Base-by-base conservation (phyloP, 1,139 yeast species). In the Arxiozyma telluris region DNA sequence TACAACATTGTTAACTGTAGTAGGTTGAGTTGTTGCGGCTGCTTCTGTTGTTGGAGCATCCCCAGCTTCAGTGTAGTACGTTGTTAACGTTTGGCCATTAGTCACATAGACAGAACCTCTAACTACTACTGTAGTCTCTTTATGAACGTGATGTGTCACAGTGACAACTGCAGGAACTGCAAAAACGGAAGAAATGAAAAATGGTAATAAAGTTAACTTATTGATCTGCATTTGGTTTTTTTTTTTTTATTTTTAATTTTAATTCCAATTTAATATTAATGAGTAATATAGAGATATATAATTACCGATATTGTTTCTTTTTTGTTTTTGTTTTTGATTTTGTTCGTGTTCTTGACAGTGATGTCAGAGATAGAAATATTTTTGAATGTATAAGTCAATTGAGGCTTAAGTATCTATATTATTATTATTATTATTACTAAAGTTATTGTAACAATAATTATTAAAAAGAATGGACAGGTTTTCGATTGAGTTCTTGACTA, bases 131-230 rank as follows among this genome's bases (percentile, higher is more conserved):
- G 65, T 60, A 41, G 60, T 61, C 25, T 58, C 57, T 22, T 56
- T 51, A 47, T 64, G 66, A 21, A 59, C 65, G 50, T 64, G 66
- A 49, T 64, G 60, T 11, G 73, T 71, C 58, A 67, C 65, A 41
- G 72, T 70, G 55, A 68, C 69, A 27, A 61, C 70, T 41, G 67
- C 72, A 55, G 73, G 73, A 46, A 71, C 73, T 51, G 71, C 73
- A n/a, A 68, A 45, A 25, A 64, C 72, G 49, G 58, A 48, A 15
- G 59, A n/a, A 23, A 60, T 53, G 39, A 67, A 55, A 45, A 69
- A 65, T 39, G 70, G 65, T 42, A 69, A 57, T 52, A 67, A 61
- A 41, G 70, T 59, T 39, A 68, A 50, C n/a, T 57, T 57, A 44
- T 66, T 58, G 20, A 64, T 54, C 54, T 62, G 64, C 69, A 65